Evolutionary conservation across 192 early-diverging fungal genomes (phyloP), one percentile per base, ranked within the genome.

Genomic region (Kickxella alabastrina): DNA sequence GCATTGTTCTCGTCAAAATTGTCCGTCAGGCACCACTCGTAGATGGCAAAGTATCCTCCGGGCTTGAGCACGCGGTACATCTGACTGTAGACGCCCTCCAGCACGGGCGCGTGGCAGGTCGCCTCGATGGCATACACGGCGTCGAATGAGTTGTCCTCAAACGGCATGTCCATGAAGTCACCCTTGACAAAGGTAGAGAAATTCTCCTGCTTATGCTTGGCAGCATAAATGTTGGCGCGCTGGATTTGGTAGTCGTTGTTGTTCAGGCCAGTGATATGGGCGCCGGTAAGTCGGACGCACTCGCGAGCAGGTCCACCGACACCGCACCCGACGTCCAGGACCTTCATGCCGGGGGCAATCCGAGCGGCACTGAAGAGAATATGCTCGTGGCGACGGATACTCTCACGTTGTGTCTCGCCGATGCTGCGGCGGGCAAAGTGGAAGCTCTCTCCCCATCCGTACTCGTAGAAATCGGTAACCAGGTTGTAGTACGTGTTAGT

Each of bases 81-180:
- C 59, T 97, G 87, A 26, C 80, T 75, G 62, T 96, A 97, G 36
- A 90, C 90, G 52, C 83, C 85, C 62, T 91, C 86, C 19, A 97
- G 81, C 2, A 75, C 66, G 6, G 90, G 88, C 0, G 93, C 85
- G 67, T 97, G 95, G 72, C 87, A 88, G 10, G 88, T 92, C 24
- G 95, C 95, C 79, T 97, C 95, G 54, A 97, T 92, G n/a, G 92
- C 91, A 66, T 96, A 97, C 1, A 85, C 89, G 40, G 90, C 90
- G 65, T 97, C 95, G 49, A 88, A 92, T 22, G 63, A 46, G 68
- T 79, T 80, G 3, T 87, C 83, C 15, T 83, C 82, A 53, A 95
- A 87, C 10, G 92, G 91, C 86, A 96, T 92, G 48, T 86, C 56
- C 81, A 88, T 82, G 56, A 94, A 96, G 65, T 95, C 85, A 64